These are phyloP conservation scores for Aspergillus proliferans DNA, from an alignment of 2,329 filamentous ascomycete genomes.

Conservation along the genomic window DNA sequence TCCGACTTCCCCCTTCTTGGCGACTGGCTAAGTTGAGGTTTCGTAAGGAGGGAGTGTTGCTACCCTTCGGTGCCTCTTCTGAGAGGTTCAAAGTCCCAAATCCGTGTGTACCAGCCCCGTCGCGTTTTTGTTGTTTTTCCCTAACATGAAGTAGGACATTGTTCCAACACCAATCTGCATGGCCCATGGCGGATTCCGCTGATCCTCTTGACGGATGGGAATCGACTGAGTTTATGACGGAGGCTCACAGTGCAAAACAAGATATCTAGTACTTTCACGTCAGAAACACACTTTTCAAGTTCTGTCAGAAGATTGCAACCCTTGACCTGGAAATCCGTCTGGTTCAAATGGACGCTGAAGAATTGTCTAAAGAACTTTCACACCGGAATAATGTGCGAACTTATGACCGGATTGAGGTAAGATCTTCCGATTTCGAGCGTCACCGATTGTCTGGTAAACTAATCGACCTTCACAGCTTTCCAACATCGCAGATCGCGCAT, in stretches of 20 bases:
- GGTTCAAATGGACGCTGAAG: constrained; percentile 18
- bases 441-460: neutral
- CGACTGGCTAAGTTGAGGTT: constrained; percentile 27
- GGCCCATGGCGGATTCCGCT: constrained; percentile 34
- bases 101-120: constrained; percentile 27
- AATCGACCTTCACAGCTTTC: constrained; percentile 22
- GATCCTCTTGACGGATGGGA: constrained; percentile 36
- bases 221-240: constrained; percentile 17
- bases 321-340: constrained; percentile 22
- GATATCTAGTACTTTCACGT: constrained; percentile 37
- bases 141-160: too few species aligned
- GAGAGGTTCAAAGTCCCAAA: constrained; percentile 32
- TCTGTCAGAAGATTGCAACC: constrained; percentile 21
- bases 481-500: constrained; percentile 36
- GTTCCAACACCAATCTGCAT: constrained; percentile 7
- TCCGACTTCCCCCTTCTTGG: constrained; percentile 13
- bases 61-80: too few species aligned
- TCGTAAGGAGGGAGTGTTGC: constrained; percentile 25
- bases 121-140: too few species aligned
- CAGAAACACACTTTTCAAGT: constrained; percentile 20
- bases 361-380: too few species aligned
- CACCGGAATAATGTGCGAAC: too few species aligned
- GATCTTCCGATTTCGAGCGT: neutral
- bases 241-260: constrained; percentile 18
- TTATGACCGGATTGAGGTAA: constrained; percentile 39